A percentile compares a stretch with the other conserved stretches of the same genome.
Conservation (phyloP, 306 rosid genomes). For the Cercis canadensis region DNA sequence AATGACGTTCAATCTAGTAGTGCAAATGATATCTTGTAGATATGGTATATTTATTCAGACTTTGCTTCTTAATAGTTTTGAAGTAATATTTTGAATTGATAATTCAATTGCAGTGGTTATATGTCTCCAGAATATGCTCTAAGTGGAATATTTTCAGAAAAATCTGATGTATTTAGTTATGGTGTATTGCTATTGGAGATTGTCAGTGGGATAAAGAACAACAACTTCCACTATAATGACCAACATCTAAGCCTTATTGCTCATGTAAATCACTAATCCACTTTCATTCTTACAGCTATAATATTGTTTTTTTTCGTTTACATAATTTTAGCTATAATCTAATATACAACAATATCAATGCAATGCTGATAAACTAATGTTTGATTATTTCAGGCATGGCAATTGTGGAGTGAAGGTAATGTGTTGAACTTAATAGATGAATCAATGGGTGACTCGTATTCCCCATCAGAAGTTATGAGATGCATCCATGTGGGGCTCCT, state of each 20-base stretch:
- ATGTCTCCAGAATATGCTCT: conserved; percentile 34
- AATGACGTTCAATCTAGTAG: too few species aligned
- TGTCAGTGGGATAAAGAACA: conserved; percentile 15
- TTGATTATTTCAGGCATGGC: conserved; percentile 32
- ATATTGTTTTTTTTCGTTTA: too few species aligned
- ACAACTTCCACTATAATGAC: too few species aligned
- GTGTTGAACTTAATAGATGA: conserved; percentile 13
- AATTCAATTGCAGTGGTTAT: conserved; percentile 35
- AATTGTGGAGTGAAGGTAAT: conserved; percentile 30
- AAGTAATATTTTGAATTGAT: too few species aligned
- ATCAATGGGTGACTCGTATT: background rate
- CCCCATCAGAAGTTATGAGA: conserved; percentile 13
- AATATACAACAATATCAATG: too few species aligned
- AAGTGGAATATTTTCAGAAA: conserved; percentile 31
- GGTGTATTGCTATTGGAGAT: conserved; percentile 41
- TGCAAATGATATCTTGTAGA: too few species aligned
- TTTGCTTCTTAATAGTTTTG: background rate
- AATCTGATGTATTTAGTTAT: conserved; percentile 41
- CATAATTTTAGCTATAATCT: too few species aligned
- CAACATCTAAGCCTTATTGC: too few species aligned
- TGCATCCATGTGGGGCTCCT: conserved; percentile 33
- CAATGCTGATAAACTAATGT: too few species aligned
- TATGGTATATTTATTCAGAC: background rate
- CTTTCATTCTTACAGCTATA: too few species aligned
- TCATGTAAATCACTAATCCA: too few species aligned